These are phyloP conservation scores for Xylaria telfairii DNA, from an alignment of 495 filamentous ascomycete genomes.

Conservation along the genomic window DNA sequence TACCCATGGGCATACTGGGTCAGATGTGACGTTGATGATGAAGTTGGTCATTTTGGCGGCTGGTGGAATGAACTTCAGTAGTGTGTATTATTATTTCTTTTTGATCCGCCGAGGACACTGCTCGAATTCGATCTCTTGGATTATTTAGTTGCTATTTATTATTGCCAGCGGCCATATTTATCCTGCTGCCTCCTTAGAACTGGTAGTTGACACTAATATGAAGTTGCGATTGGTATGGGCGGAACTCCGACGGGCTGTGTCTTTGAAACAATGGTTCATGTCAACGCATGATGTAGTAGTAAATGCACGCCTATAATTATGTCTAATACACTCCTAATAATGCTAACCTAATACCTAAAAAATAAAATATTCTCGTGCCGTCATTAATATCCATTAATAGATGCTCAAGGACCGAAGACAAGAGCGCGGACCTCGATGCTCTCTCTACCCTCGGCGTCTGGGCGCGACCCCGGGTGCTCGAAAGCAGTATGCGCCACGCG, in stretches of 20 bases:
- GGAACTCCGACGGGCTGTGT: conserved; percentile 21
- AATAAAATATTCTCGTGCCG: background rate
- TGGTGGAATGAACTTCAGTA: background rate
- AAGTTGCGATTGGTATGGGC: background rate
- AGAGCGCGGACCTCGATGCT: conserved; percentile 88
- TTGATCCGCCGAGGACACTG: background rate
- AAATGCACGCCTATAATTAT: background rate
- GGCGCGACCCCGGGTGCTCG: conserved; percentile 68
- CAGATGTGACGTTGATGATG: conserved; percentile 75
- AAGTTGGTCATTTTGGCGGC: conserved; percentile 74
- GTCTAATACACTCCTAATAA: background rate
- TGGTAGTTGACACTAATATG: background rate
- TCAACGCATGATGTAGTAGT: background rate
- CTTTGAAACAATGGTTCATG: background rate
- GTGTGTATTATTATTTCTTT: background rate
- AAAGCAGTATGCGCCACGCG: conserved; percentile 85
- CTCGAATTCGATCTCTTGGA: background rate
- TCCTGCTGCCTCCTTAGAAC: background rate
- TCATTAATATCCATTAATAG: background rate
- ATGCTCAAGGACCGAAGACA: conserved; percentile 70
- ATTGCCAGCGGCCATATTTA: background rate
- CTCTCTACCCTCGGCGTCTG: conserved; percentile 67
- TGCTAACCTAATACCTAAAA: background rate
- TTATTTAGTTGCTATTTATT: background rate
- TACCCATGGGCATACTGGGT: conserved; percentile 80